Evolutionary conservation across 2,329 filamentous ascomycete genomes (phyloP).

Genomic region (Xylaria polymorpha): DNA sequence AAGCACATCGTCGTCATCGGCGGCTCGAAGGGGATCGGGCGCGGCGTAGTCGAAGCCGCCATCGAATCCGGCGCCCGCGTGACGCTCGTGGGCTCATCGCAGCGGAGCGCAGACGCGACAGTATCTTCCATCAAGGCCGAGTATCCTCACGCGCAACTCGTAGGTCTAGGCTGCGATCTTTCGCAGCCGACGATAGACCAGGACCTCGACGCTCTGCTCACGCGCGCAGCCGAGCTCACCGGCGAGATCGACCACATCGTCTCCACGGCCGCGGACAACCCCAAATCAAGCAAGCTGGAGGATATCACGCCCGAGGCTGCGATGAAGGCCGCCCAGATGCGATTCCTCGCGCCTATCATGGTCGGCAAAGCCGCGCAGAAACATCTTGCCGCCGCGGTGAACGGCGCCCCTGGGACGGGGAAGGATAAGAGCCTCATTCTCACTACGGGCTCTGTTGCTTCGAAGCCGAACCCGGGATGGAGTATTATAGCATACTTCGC

Average conservation of each 20-base stretch:
- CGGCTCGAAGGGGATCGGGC: conserved; percentile 47
- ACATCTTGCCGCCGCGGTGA: conserved; percentile 43
- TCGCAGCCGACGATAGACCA: conserved; percentile 41
- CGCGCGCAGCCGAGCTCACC: conserved; percentile 17
- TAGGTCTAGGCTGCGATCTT: conserved; percentile 43
- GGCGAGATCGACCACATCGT: conserved; percentile 47
- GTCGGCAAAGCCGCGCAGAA: conserved; percentile 50
- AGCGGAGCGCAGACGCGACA: conserved; percentile 40
- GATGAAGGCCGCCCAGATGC: conserved; percentile 46
- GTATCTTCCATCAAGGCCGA: conserved; percentile 39
- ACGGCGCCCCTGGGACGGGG: conserved; percentile 11
- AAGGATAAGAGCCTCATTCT: conserved; percentile 42
- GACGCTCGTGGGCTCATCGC: conserved; percentile 43
- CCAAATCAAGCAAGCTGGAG: conserved; percentile 38
- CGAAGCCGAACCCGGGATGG: conserved; percentile 41
- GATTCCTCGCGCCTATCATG: conserved; percentile 50
- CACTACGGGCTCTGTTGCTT: conserved; percentile 45
- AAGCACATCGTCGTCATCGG: conserved; percentile 50
- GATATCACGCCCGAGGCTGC: conserved; percentile 47
- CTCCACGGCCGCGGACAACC: conserved; percentile 49
- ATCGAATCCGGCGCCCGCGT: conserved; percentile 45
- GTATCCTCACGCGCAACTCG: conserved; percentile 37
- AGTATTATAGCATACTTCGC: conserved; percentile 42
- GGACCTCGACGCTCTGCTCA: conserved; percentile 44
- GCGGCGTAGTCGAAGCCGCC: conserved; percentile 45